Conservation (phyloP, 169 alveolate species). For the Cystoisospora suis region DNA sequence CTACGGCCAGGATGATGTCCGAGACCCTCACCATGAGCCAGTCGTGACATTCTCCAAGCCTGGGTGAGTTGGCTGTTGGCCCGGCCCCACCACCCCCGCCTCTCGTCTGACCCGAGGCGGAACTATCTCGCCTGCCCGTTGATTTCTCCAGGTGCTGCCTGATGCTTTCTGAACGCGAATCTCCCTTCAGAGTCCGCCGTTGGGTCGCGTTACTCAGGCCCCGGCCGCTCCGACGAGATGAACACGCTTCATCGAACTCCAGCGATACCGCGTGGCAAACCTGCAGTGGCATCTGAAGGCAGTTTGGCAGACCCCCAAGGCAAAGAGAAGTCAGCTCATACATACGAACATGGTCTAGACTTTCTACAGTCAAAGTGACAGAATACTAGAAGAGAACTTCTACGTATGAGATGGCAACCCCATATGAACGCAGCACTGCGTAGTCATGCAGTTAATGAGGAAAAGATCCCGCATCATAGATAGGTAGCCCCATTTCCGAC, state of each 20-base stretch:
- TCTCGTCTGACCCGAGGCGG: conserved; percentile 17
- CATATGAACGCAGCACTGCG: no score
- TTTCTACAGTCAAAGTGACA: no score
- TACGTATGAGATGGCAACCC: no score
- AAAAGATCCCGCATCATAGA: no score
- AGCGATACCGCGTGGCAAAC: conserved; percentile 30
- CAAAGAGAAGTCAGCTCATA: no score
- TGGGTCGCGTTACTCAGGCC: neutral
- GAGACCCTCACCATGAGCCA: conserved; percentile 52
- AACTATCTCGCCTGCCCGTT: neutral
- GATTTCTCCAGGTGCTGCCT: neutral
- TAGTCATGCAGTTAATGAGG: no score
- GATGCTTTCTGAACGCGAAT: neutral
- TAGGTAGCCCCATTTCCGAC: no score
- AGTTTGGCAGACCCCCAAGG: no score
- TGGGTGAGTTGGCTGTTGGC: no score
- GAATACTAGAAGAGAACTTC: no score
- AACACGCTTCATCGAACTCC: conserved; percentile 8
- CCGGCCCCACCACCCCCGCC: conserved; percentile 5
- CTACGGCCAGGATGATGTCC: no score
- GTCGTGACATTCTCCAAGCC: conserved; percentile 60
- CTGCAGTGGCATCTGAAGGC: neutral
- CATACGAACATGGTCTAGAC: no score
- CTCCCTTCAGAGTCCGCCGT: neutral
- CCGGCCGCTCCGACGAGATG: conserved; percentile 9